Conservation (phyloP, 805 yeast species). For the Wickerhamiella bombiphila region DNA sequence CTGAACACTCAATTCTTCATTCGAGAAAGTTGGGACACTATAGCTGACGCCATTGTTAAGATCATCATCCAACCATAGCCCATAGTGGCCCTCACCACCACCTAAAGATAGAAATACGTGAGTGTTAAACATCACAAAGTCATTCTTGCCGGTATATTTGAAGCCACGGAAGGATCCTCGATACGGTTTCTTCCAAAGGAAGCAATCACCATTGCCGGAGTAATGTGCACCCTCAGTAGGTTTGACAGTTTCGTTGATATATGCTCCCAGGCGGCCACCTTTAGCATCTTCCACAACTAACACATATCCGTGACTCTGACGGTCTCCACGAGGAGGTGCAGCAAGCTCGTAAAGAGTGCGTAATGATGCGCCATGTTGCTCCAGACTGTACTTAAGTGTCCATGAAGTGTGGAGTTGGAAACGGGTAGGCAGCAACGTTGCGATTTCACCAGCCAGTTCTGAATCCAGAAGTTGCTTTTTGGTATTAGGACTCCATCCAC, state of each 20-base stretch:
- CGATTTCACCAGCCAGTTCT: conserved; percentile 59
- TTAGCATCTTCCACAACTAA: conserved; percentile 53
- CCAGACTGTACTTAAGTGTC: conserved; percentile 68
- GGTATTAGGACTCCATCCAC: not conserved
- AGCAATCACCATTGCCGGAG: conserved; percentile 92
- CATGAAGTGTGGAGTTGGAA: conserved; percentile 65
- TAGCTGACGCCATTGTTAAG: conserved; percentile 65
- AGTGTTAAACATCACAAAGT: conserved; percentile 71
- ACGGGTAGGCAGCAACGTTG: conserved; percentile 61
- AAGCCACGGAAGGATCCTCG: conserved; percentile 49
- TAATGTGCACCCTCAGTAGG: conserved; percentile 52
- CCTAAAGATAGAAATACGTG: conserved; percentile 69
- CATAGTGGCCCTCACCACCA: conserved; percentile 85
- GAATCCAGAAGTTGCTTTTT: conserved; percentile 40
- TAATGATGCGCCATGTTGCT: conserved; percentile 82
- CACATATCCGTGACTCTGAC: conserved; percentile 44
- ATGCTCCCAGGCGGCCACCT: conserved; percentile 62
- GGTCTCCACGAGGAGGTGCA: conserved; percentile 31
- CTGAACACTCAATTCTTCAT: conserved; percentile 55
- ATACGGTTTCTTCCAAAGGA: conserved; percentile 64
- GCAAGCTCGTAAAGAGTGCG: conserved; percentile 55
- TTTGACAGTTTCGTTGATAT: conserved; percentile 49
- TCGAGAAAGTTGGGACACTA: conserved; percentile 75
- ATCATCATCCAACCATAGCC: conserved; percentile 72
- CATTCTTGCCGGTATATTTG: conserved; percentile 79